Base-by-base conservation (phyloP, 805 yeast genomes). In the Ogataea pignaliae region DNA sequence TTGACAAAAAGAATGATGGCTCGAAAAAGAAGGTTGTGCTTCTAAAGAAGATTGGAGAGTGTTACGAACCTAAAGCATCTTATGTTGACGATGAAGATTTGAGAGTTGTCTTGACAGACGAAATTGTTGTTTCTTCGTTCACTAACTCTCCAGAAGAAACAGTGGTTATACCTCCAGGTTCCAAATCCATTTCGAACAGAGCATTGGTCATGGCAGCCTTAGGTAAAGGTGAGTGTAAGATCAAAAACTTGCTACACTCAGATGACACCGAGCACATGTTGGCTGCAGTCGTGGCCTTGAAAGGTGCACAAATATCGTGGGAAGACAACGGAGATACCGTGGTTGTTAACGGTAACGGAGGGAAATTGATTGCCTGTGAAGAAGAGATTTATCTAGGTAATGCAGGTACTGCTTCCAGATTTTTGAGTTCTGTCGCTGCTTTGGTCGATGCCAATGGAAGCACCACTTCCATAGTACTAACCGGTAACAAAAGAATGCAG, bases 381-480 rank as follows among this genome's bases (percentile, higher is more conserved):
- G 79, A 81, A 41, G 85, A 81, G 49, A 71, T 93, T 45, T 93
- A 88, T 66, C 73, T 93, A 50, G 99, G 99, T 45, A 93, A 93
- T 60, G 98, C 99, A 1, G 99, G 99, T 53, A 93, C 99, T 36
- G 98, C 99, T 3, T 87, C 97, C 6, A 78, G 99, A 58, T 93
- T 93, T 64, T 75, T 93, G 60, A 87, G 97, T 2, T 79, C 97
- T 2, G 91, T 93, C 28, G 96, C 96, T 15, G 77, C 96, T n/a
- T 71, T 90, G 47, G 95, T 86, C 5, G 71, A 76, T 16, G 70
- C 81, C 28, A 58, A 74, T 13, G 58, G 62, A 3, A 61, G 55
- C 5, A 42, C 59, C 3, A 69, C 73, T 30, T 59, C 70, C 46
- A 80, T 89, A 28, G 69, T 80, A 7, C 73, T 93, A 50, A 93